Percentiles rank a stretch among this genome's conserved stretches.
Conservation (phyloP, 306 rosid species). For the Adenanthera pavonina region DNA sequence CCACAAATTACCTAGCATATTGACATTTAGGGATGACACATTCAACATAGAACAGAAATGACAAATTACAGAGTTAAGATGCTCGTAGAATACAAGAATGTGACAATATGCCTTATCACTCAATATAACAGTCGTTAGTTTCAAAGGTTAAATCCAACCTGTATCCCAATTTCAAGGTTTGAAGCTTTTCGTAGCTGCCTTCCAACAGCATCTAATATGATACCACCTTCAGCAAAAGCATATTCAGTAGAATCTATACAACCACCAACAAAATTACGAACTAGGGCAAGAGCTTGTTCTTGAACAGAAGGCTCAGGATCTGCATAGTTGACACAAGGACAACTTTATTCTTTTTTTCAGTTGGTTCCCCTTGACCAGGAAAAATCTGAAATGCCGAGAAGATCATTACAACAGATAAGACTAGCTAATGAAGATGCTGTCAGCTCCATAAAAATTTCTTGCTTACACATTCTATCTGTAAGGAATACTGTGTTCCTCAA, state of each 20-base stretch:
- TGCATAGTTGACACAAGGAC: constrained; percentile 49
- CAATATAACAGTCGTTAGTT: constrained; percentile 28
- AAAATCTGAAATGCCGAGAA: constrained; percentile 21
- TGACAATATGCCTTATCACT: neutral
- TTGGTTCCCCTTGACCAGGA: constrained; percentile 18
- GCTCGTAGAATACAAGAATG: neutral
- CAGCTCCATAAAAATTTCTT: constrained; percentile 67
- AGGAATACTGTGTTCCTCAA: constrained; percentile 84
- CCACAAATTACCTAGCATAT: too few species aligned
- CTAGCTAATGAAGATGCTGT: constrained; percentile 74
- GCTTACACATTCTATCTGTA: constrained; percentile 65
- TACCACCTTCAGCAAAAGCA: constrained; percentile 71
- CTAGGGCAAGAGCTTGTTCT: constrained; percentile 85
- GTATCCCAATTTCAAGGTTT: constrained; percentile 60
- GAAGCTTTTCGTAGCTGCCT: constrained; percentile 67
- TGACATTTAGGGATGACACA: neutral
- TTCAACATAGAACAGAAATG: neutral
- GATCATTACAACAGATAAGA: constrained; percentile 71
- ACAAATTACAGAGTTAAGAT: neutral
- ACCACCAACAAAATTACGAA: constrained; percentile 91
- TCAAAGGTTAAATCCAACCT: constrained; percentile 63
- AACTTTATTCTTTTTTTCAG: constrained; percentile 6
- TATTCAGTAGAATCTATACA: constrained; percentile 66
- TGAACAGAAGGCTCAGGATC: constrained; percentile 87
- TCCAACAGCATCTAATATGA: constrained; percentile 76